Evolutionary conservation across 78 protist species (phyloP).

Genomic region (Bodo saltans): DNA sequence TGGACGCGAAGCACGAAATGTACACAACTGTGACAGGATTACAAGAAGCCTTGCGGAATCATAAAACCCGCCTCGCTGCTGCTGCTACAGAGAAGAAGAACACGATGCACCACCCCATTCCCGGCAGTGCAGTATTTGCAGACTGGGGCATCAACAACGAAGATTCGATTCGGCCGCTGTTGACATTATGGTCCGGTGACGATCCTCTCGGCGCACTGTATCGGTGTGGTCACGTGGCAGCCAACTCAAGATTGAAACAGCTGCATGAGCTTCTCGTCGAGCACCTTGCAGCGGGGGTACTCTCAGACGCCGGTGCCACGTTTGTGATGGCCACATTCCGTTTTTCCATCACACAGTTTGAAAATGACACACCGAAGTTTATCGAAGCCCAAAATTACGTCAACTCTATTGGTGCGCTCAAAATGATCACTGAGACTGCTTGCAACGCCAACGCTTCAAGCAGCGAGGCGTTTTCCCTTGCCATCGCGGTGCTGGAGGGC

Average conservation of each 20-base stretch:
- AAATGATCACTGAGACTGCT: neutral
- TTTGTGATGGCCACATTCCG: neutral
- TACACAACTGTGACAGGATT: too few relatives aligned
- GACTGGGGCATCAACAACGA: too few relatives aligned
- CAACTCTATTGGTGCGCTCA: neutral
- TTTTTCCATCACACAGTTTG: neutral
- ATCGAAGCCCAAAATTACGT: neutral
- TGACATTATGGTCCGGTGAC: too few relatives aligned
- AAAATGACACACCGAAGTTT: neutral
- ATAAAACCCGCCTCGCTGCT: too few relatives aligned
- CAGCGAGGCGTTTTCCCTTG: slow-evolving; percentile 18
- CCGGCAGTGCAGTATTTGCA: too few relatives aligned
- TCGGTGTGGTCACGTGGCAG: neutral
- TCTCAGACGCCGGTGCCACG: neutral
- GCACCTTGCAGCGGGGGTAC: neutral
- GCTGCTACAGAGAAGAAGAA: too few relatives aligned
- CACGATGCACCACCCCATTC: too few relatives aligned
- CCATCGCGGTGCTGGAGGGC: neutral
- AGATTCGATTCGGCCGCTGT: too few relatives aligned
- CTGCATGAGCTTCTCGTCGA: neutral
- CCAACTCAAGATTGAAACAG: neutral
- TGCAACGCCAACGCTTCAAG: neutral
- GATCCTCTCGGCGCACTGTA: neutral
- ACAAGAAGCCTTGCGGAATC: too few relatives aligned
- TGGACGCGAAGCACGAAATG: too few relatives aligned